Conservation (phyloP, 2,329 filamentous ascomycete species). For the Monilinia aucupariae region DNA sequence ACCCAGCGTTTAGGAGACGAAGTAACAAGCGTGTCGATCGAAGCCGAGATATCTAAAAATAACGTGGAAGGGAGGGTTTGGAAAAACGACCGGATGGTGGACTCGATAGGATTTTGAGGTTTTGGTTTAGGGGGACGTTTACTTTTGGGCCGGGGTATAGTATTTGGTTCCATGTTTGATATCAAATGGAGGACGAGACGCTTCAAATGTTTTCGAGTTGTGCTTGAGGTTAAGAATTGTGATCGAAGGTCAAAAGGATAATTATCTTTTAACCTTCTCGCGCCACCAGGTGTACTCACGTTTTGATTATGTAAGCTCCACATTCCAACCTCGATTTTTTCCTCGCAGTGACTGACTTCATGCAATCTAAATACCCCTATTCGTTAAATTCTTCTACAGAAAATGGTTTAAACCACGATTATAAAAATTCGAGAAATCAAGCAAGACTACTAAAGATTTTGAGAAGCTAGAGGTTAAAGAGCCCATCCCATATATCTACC, state of each 20-base stretch:
- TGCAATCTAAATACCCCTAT: no score
- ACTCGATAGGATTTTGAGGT: constrained; percentile 37
- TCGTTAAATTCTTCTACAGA: no score
- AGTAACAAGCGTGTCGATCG: constrained; percentile 19
- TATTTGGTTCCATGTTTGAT: not conserved
- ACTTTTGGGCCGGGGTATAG: not conserved
- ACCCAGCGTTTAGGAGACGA: constrained; percentile 51
- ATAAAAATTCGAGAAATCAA: no score
- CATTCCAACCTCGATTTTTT: no score
- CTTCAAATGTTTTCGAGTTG: not conserved
- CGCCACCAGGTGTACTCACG: no score
- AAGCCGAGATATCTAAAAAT: constrained; percentile 21
- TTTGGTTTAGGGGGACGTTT: constrained; percentile 32
- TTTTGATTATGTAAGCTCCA: constrained; percentile 1
- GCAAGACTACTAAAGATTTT: no score
- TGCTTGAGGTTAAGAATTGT: not conserved
- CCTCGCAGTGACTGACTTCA: no score
- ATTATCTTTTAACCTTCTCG: no score
- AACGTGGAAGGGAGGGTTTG: constrained; percentile 25
- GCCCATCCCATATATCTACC: no score
- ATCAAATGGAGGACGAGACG: not conserved
- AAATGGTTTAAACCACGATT: no score
- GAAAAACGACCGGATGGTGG: constrained; percentile 38
- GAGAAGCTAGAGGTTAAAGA: no score
- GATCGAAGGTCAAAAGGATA: not conserved